Evolutionary conservation across 2,329 filamentous ascomycete species (phyloP), one percentile per base, ranked within the genome.

Genomic region (Claviceps citrina): DNA sequence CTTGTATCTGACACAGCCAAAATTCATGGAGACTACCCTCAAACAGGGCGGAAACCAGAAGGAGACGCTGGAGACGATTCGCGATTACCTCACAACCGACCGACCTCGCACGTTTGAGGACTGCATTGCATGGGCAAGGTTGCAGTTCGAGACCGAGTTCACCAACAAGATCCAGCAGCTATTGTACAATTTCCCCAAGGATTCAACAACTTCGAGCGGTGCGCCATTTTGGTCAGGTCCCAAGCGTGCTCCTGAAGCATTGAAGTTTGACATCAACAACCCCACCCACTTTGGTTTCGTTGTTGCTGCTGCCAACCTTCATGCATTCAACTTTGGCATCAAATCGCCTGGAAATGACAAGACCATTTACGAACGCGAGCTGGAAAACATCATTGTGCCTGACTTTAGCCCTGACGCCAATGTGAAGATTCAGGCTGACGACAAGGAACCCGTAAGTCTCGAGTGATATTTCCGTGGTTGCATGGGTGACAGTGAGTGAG

Each of bases 301-400:
- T 40, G 76, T 93, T 46, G 78, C 91, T 15, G 91, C 78, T 7
- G 86, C 91, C 27, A 91, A 93, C 56, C 71, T 98, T 20, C 91
- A 95, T 53, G 91, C 89, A 1, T 98, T 91, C 73, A 98, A 98
- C 67, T 98, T 94, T 62, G 82, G 84, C 44, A 95, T 98, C 61
- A 89, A 93, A 54, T 77, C 81, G n/a, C 84, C 83, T 44, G 77
- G 73, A 35, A 54, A 51, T 15, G 76, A 78, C 45, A 78, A 78
- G 55, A 68, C 72, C 7, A 74, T 85, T 47, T 93, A 93, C 57
- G 54, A 78, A 35, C 80, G 81, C 49, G 81, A 94, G 26, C 64
- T 96, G 38, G 83, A 93, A 45, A 81, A 87, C 52, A 86, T 95
- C 71, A 94, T 96, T 48, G 78, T 98, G 42, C 87, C 91, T 3